A percentile compares a stretch with the other conserved stretches of the same genome.
Evolutionary conservation across 352 stramenopile species (phyloP).

Genomic region (Phytophthora europaea): DNA sequence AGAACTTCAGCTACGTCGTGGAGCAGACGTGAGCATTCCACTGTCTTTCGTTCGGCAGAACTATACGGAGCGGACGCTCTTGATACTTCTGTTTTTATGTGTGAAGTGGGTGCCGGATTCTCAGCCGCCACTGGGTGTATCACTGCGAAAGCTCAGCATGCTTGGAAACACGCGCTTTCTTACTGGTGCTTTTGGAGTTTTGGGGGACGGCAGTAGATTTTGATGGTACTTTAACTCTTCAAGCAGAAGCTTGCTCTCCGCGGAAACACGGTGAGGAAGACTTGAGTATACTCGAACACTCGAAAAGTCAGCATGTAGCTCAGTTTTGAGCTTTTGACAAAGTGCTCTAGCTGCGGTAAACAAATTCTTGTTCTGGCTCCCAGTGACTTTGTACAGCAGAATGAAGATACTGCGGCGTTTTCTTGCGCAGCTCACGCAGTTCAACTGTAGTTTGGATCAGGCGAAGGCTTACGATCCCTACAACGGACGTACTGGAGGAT

Average conservation of each 20-base stretch:
- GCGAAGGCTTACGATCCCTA: slow-evolving; percentile 24
- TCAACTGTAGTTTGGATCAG: not conserved
- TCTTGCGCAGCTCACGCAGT: not conserved
- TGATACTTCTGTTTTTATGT: not conserved
- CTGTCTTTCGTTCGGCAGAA: not conserved
- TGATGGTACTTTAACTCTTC: not conserved
- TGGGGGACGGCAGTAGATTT: not conserved
- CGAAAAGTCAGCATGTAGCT: not conserved
- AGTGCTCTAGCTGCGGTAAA: not conserved
- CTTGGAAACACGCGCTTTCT: not conserved
- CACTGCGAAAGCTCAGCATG: not conserved
- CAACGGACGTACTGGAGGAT: slow-evolving; percentile 4
- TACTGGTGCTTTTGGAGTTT: not conserved
- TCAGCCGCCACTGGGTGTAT: not conserved
- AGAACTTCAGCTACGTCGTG: not conserved
- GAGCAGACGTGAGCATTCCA: not conserved
- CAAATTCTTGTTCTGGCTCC: not conserved
- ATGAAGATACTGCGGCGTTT: not conserved
- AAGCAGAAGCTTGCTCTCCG: not conserved
- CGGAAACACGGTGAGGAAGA: not conserved
- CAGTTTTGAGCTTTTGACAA: not conserved
- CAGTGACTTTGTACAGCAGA: not conserved
- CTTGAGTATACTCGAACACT: not conserved
- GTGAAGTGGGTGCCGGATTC: not conserved
- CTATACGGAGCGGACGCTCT: not conserved